Conservation (phyloP, 176 grass and related monocot genomes). For the Phoenix roebelenii region DNA sequence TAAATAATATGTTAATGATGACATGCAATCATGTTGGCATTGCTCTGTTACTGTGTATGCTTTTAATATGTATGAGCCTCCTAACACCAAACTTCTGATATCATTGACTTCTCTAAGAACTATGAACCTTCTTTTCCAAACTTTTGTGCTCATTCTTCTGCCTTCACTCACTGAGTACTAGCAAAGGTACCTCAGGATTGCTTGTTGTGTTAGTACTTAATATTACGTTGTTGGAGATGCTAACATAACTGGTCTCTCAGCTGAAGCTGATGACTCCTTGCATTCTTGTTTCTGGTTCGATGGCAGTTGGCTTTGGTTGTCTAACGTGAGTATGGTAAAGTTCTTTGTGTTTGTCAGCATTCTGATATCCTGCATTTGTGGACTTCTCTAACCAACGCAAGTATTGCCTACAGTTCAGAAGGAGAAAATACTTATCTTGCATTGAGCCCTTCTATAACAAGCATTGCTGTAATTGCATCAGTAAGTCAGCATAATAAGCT, state of each 20-base stretch:
- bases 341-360: background rate
- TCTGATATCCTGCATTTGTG: no score
- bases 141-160: no score
- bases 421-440: conserved; percentile 2
- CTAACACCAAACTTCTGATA: no score
- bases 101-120: no score
- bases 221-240: background rate
- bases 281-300: conserved; percentile 3
- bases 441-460: conserved; percentile 6
- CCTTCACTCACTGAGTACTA: no score
- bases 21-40: no score
- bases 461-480: conserved; percentile 10
- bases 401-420: conserved; percentile 4
- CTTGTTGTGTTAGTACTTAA: background rate
- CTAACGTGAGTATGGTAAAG: conserved; percentile 3
- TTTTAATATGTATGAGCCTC: no score
- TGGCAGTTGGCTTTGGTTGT: conserved; percentile 10
- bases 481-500: background rate
- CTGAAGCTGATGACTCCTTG: conserved; percentile 8
- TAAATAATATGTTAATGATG: no score
- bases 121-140: no score
- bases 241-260: background rate
- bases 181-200: no score
- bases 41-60: no score
- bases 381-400: background rate